Evolutionary conservation across 177 flowering plant species (phyloP), one percentile per base, ranked within the genome.

Genomic region (Vitis hybrid): DNA sequence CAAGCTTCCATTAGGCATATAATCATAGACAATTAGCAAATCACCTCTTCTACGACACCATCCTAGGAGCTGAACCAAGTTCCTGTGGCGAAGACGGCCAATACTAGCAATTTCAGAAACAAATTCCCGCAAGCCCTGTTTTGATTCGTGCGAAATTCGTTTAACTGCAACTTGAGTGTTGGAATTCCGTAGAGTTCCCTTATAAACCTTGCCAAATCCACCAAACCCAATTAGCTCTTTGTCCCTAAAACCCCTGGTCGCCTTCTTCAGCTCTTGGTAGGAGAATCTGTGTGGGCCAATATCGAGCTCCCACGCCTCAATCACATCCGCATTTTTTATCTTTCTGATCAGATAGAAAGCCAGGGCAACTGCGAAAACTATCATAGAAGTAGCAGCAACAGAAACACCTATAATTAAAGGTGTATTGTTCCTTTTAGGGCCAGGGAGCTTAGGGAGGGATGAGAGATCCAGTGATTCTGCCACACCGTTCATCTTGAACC

Each of bases 1-100:
- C 11, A 91, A 73, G 77, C 97, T 91, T 7, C 94, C 93, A 72
- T 90, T 91, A 1, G 89, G 85, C 94, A 91, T 91, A 64, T 68
- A 90, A 12, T 91, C 94, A 60, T 91, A 91, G 3, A 91, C 91
- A 10, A 90, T 83, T 6, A 91, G 59, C 21, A 91, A 67, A 72
- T 88, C 90, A 0, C 80, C 87, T 59, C 76, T 60, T 14, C 78
- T 74, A 5, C 92, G 83, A 62, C 94, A 86, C 94, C 94, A 91
- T 12, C 97, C 97, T 15, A 80, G 69, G 7, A 91, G 72, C 55
- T 85, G 97, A 58, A 89, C 97, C 17, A 91, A 66, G 64, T 88
- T 89, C 59, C 91, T 68, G 56, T 91, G 97, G 2, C 93, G 81
- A 18, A 91, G 81, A 24, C 89, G 80, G 13, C 96, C 96, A 0